phyloP scores from a whole-genome alignment of 139 green algal species.

The Chlorella sp. region DNA sequence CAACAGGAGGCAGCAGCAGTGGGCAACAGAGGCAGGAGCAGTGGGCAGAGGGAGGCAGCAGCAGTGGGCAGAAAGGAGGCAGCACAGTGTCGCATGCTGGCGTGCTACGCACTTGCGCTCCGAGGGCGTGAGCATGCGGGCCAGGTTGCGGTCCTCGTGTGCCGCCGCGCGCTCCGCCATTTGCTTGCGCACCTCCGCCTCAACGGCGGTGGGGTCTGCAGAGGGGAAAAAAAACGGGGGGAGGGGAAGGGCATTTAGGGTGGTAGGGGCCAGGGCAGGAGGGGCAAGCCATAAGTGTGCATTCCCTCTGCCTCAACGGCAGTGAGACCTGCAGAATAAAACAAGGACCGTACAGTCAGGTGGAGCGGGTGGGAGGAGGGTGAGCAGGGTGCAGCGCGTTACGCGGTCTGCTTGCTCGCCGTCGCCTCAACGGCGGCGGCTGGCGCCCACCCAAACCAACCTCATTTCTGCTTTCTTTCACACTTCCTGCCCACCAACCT shows the following conservation, averaged over 20 bases:
- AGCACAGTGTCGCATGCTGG: background rate
- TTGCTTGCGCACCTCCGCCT: slow-evolving; percentile 87
- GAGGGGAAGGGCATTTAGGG: background rate
- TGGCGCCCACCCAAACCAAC: no score
- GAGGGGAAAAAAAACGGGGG: background rate
- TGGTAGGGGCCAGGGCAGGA: background rate
- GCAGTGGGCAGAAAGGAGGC: no score
- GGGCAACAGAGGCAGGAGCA: no score
- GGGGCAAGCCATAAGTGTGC: slow-evolving; percentile 71
- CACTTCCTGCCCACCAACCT: background rate
- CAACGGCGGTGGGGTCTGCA: slow-evolving; percentile 91
- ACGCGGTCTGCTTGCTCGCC: no score
- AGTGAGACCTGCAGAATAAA: slow-evolving; percentile 88
- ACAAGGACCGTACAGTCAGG: no score
- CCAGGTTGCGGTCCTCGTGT: slow-evolving; percentile 96
- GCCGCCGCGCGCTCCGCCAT: slow-evolving; percentile 87
- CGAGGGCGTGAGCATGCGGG: slow-evolving; percentile 92
- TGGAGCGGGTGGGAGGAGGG: no score
- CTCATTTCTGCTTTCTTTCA: no score
- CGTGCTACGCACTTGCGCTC: slow-evolving; percentile 64
- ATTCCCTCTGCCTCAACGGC: slow-evolving; percentile 89
- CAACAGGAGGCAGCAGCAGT: no score
- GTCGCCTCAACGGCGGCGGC: no score
- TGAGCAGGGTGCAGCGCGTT: no score
- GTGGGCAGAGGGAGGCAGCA: no score